Evolutionary conservation across 768 basidiomycete genomes (phyloP), one percentile per base, ranked within the genome.

Genomic region (Pholiota microspora): DNA sequence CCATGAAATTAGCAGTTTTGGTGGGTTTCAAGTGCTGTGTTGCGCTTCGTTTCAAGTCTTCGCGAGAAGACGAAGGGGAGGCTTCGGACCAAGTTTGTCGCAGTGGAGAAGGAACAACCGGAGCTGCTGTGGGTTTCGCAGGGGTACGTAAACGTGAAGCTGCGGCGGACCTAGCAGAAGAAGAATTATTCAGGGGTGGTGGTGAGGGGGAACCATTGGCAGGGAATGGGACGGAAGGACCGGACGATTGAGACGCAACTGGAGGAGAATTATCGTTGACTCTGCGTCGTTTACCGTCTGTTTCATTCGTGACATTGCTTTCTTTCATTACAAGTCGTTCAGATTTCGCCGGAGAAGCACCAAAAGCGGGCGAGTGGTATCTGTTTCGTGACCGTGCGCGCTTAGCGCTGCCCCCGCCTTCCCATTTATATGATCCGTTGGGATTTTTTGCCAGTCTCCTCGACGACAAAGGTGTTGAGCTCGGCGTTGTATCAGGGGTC

Each of bases 371-470:
- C 7, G 88, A 89, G 49, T 81, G 78, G 64, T 83, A 88, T 38
- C 88, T 84, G 66, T 88, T 90, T 45, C 80, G 80, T 50, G 69
- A 64, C 32, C 66, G 73, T 21, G 62, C 51, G 16, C 76, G 71
- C 61, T 79, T 84, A 10, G 89, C 83, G 60, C 86, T 89, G 38
- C 89, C 88, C 28, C 75, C 85, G n/a, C 89, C 90, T 59, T 84
- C 79, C 85, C 86, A 90, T 45, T 77, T 77, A 68, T 87, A 87
- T 29, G 71, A 64, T 18, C 89, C 89, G 64, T 92, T 92, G 0
- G 89, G 89, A 62, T 92, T 92, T 64, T 73, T 81, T 18, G 77
- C 65, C 6, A 92, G 71, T 8, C 77, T 83, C 63, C 78, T 84
- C 15, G 77, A 77, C 4, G 82, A 36, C 0, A 40, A 24, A 18